A percentile compares a stretch with the other conserved stretches of the same genome.
These are phyloP conservation scores for Raffaelea albimanens DNA, from an alignment of 2,329 filamentous ascomycete genomes.

Conservation along the genomic window DNA sequence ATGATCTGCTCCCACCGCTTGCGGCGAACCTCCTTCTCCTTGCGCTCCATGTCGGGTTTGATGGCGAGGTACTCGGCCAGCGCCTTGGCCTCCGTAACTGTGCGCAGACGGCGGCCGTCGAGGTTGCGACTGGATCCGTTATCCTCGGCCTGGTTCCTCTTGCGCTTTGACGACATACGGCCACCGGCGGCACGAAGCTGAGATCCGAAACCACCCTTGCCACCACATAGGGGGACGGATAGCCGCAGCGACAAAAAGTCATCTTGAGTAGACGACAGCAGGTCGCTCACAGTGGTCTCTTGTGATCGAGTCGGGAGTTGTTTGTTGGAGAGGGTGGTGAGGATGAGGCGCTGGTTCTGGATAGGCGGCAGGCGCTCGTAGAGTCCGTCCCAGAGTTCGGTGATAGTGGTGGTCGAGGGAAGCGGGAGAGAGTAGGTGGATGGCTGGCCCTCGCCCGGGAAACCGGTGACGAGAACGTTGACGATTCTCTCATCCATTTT, in stretches of 20 bases:
- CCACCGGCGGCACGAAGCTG: slow-evolving; percentile 94
- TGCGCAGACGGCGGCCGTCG: slow-evolving; percentile 80
- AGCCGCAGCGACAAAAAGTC: slow-evolving; percentile 77
- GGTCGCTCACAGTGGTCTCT: slow-evolving; percentile 47
- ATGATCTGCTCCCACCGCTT: slow-evolving; percentile 85
- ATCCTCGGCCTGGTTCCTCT: slow-evolving; percentile 75
- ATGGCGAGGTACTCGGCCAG: slow-evolving; percentile 90
- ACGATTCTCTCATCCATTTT: slow-evolving; percentile 24
- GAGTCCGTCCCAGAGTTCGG: slow-evolving; percentile 56
- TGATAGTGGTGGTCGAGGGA: slow-evolving; percentile 52
- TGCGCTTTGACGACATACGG: slow-evolving; percentile 89
- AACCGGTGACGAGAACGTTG: slow-evolving; percentile 78
- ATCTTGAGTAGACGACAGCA: slow-evolving; percentile 48
- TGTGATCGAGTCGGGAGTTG: slow-evolving; percentile 48
- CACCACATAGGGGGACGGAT: slow-evolving; percentile 70
- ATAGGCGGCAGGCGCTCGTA: slow-evolving; percentile 49
- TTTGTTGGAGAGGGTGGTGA: slow-evolving; percentile 75
- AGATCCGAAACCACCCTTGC: slow-evolving; percentile 95
- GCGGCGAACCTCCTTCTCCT: slow-evolving; percentile 78
- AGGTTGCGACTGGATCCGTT: slow-evolving; percentile 90
- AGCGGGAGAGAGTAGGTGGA: slow-evolving; percentile 74
- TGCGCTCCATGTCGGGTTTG: slow-evolving; percentile 94
- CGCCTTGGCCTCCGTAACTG: slow-evolving; percentile 90
- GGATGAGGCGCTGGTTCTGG: slow-evolving; percentile 51
- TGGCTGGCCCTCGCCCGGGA: slow-evolving; percentile 73